These are phyloP conservation scores for Botrytis sinoallii DNA, from an alignment of 2,329 filamentous ascomycete species.

Conservation along the genomic window DNA sequence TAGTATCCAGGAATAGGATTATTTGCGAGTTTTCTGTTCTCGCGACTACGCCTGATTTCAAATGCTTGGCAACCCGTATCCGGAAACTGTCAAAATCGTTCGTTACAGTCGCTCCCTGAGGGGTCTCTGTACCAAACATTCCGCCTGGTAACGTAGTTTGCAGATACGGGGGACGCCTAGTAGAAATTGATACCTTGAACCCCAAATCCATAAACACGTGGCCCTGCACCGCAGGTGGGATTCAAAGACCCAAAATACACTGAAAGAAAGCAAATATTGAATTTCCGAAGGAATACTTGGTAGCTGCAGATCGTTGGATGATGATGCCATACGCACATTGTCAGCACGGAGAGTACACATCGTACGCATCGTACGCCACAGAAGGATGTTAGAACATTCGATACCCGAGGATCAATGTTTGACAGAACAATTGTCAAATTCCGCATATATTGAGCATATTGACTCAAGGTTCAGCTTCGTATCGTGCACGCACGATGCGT, in stretches of 20 bases:
- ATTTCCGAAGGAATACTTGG: background rate
- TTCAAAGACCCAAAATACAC: background rate
- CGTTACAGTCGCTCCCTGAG: background rate
- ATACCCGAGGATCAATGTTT: conserved; percentile 1
- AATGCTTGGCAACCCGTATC: conserved; percentile 6
- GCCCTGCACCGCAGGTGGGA: conserved; percentile 1
- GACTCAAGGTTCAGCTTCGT: background rate
- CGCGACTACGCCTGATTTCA: background rate
- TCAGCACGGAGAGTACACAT: background rate
- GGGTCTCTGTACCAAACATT: background rate
- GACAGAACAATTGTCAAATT: background rate
- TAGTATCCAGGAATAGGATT: conserved; percentile 16
- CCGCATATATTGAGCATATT: background rate
- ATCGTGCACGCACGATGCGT: background rate
- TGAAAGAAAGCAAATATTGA: background rate
- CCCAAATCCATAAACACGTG: conserved; percentile 7
- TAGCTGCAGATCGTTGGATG: conserved; percentile 14
- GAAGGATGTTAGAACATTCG: conserved; percentile 18
- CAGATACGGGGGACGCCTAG: conserved; percentile 6
- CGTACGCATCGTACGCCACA: background rate
- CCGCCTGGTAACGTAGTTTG: conserved; percentile 3
- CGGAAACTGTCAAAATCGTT: background rate
- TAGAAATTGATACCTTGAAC: background rate
- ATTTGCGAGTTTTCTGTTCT: conserved; percentile 9
- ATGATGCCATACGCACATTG: conserved; percentile 12